These are phyloP conservation scores for Kodamaea lidongshanica DNA, from an alignment of 805 yeast species.

Conservation along the genomic window DNA sequence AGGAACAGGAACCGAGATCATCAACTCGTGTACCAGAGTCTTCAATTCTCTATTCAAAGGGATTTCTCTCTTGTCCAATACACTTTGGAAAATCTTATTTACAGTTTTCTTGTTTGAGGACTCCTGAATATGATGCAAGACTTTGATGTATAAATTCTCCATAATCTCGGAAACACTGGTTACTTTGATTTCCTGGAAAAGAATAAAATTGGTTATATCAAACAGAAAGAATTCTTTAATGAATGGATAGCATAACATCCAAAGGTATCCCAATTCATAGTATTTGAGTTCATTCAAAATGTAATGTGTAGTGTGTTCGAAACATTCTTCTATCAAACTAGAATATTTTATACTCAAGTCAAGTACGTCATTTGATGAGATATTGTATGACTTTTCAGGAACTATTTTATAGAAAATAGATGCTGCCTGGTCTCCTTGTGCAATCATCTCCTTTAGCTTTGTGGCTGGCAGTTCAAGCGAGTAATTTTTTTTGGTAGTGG, in stretches of 20 bases:
- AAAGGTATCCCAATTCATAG: constrained; percentile 13
- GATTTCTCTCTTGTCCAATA: constrained; percentile 4
- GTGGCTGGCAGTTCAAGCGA: constrained; percentile 15
- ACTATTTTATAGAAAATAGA: constrained; percentile 52
- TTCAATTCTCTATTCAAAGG: constrained; percentile 3
- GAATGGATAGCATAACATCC: constrained; percentile 18
- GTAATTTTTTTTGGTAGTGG: constrained; percentile 22
- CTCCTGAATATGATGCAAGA: constrained; percentile 9
- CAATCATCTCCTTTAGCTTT: constrained; percentile 32
- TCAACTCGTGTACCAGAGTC: constrained; percentile 19
- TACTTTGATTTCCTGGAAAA: constrained; percentile 15
- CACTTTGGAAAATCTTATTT: constrained; percentile 1
- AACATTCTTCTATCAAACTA: constrained; percentile 42
- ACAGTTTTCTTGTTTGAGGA: constrained; percentile 10
- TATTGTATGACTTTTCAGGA: constrained; percentile 15
- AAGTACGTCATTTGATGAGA: constrained; percentile 29
- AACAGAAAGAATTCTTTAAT: constrained; percentile 18
- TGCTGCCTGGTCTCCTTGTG: constrained; percentile 67
- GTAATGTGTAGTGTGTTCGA: constrained; percentile 10
- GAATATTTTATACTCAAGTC: constrained; percentile 41
- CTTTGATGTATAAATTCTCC: constrained; percentile 10
- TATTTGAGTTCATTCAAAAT: constrained; percentile 12
- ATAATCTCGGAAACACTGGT: constrained; percentile 15
- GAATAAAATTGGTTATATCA: constrained; percentile 28
- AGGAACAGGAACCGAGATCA: constrained; percentile 60